These are phyloP conservation scores for Cyclostephanos tholiformis DNA, from an alignment of 108 stramenopile species.

Conservation along the genomic window DNA sequence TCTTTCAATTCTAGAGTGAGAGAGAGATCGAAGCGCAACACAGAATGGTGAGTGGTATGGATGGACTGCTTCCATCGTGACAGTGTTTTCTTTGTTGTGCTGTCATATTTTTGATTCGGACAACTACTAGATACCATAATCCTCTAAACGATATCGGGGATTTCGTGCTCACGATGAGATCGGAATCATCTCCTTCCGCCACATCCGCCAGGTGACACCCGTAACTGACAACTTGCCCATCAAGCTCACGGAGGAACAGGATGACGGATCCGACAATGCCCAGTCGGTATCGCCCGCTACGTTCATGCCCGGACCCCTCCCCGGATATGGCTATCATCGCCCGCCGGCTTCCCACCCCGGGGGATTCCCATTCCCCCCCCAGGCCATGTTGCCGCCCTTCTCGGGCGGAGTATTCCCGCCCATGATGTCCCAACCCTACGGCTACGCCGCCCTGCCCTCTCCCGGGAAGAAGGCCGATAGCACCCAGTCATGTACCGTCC, in stretches of 20 bases:
- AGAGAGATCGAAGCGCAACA: no score
- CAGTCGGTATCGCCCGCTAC: neutral
- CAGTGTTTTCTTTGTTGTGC: no score
- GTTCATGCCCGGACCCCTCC: neutral
- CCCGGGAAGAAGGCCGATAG: neutral
- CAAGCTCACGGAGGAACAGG: neutral
- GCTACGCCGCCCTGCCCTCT: neutral
- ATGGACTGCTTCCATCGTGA: no score
- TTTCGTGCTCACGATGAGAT: neutral
- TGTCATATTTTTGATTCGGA: no score
- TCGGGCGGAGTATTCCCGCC: slow-evolving; percentile 8
- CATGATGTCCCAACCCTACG: slow-evolving; percentile 12
- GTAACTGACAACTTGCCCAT: neutral
- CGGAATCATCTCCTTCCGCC: neutral
- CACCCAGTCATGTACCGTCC: slow-evolving; percentile 1
- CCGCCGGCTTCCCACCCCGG: slow-evolving; percentile 1
- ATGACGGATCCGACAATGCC: slow-evolving; percentile 2
- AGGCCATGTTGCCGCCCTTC: slow-evolving; percentile 2
- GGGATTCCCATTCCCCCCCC: slow-evolving; percentile 2
- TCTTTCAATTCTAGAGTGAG: neutral
- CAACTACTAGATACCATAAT: no score
- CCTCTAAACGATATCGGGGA: neutral
- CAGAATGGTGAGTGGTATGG: slow-evolving; percentile 7
- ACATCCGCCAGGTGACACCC: neutral
- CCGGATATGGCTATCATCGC: slow-evolving; percentile 13